Evolutionary conservation across 805 yeast species (phyloP).

Genomic region (Ogataea pilisensis): DNA sequence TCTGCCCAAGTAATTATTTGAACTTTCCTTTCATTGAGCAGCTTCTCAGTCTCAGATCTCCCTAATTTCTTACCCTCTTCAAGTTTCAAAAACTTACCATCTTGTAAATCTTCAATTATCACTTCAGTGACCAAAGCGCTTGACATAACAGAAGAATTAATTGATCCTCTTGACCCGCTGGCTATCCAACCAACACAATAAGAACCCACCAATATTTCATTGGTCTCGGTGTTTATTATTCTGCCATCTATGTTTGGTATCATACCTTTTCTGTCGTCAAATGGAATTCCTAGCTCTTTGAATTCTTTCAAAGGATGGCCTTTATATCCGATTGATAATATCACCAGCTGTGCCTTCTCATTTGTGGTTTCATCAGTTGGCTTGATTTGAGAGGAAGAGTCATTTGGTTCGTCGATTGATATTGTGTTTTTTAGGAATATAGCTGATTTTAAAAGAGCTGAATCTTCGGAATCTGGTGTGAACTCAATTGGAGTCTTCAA

Average conservation of each 20-base stretch:
- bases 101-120: constrained; percentile 47
- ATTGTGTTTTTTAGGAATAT: constrained; percentile 47
- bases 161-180: constrained; percentile 83
- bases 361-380: constrained; percentile 33
- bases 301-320: constrained; percentile 63
- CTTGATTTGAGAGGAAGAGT: constrained; percentile 29
- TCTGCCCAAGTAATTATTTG: constrained; percentile 54
- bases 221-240: constrained; percentile 28
- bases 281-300: constrained; percentile 44
- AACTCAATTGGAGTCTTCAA: constrained; percentile 59
- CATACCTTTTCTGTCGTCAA: constrained; percentile 41
- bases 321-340: constrained; percentile 80
- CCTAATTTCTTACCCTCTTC: constrained; percentile 27
- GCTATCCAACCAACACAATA: constrained; percentile 92
- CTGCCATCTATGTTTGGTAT: constrained; percentile 45
- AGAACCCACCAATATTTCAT: constrained; percentile 39
- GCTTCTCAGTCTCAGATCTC: constrained; percentile 25
- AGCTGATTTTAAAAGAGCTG: constrained; percentile 39
- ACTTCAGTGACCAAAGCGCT: constrained; percentile 70
- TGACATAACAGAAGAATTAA: constrained; percentile 85
- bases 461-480: constrained; percentile 35
- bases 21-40: constrained; percentile 17
- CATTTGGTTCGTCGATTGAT: constrained; percentile 32
- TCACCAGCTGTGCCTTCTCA: constrained; percentile 58
- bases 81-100: constrained; percentile 3